Conservation (phyloP, 192 early-diverging fungal species). For the Umbelopsis sp. region DNA sequence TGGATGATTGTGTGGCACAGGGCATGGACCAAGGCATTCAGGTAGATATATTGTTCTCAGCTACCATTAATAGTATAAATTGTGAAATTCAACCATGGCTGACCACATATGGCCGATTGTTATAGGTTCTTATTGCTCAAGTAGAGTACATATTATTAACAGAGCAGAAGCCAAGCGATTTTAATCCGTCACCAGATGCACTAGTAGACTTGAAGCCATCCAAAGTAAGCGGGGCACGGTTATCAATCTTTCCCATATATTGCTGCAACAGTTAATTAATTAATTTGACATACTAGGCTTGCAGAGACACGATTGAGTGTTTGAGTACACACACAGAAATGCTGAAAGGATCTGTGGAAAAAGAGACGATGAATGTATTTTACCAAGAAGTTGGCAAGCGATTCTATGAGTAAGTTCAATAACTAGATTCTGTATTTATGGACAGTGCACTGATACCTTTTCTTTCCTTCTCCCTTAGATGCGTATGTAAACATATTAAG, state of each 20-base stretch:
- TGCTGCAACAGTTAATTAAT: not conserved
- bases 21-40: constrained; percentile 94
- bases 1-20: constrained; percentile 89
- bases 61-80: too few relatives aligned
- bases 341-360: constrained; percentile 76
- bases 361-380: constrained; percentile 87
- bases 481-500: constrained; percentile 84
- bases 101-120: not conserved
- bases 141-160: constrained; percentile 80
- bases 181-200: constrained; percentile 65
- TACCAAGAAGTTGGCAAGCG: constrained; percentile 86
- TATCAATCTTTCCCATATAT: too few relatives aligned
- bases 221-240: too few relatives aligned
- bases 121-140: constrained; percentile 79
- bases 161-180: constrained; percentile 72
- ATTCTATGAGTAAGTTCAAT: constrained; percentile 75
- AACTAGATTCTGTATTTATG: not conserved
- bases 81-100: not conserved
- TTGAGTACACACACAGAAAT: constrained; percentile 75
- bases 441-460: not conserved
- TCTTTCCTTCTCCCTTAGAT: constrained; percentile 49
- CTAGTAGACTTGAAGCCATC: constrained; percentile 74
- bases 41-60: constrained; percentile 21
- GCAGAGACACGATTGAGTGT: constrained; percentile 73
- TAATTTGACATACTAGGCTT: constrained; percentile 56